Conservation (phyloP, 345 rosid genomes). For the Erucastrum elatum region DNA sequence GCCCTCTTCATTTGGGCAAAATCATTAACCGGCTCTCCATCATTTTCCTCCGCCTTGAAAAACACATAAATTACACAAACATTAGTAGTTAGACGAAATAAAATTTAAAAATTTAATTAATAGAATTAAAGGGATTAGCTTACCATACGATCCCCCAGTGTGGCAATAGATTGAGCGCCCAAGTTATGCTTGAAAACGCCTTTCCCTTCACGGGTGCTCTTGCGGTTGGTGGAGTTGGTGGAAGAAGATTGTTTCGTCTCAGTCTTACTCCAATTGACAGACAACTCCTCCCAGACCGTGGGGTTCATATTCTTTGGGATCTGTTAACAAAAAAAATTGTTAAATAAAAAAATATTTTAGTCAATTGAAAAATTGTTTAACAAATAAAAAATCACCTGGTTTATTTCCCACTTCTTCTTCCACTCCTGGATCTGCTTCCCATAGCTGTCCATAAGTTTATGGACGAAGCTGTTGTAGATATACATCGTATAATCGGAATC, state of each 20-base stretch:
- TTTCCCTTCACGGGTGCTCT: background rate
- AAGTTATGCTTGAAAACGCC: background rate
- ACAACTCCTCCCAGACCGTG: background rate
- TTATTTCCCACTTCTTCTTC: background rate
- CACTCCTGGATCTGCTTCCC: background rate
- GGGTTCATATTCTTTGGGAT: background rate
- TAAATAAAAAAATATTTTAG: too few relatives aligned
- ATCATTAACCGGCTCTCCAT: background rate
- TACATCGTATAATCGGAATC: background rate
- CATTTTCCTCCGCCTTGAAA: background rate
- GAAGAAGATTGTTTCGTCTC: background rate
- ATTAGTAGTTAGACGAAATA: background rate
- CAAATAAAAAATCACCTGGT: background rate
- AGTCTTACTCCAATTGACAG: background rate
- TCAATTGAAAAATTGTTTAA: too few relatives aligned
- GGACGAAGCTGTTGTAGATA: background rate
- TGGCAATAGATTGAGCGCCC: background rate
- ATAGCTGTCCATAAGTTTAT: background rate
- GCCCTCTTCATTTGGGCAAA: background rate
- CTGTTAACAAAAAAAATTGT: background rate
- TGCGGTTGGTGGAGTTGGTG: background rate
- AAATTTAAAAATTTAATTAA: too few relatives aligned
- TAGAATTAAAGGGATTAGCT: background rate
- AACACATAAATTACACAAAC: background rate
- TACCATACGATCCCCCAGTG: background rate